Conservation (phyloP, 805 yeast genomes). For the Yueomyces sinensis region DNA sequence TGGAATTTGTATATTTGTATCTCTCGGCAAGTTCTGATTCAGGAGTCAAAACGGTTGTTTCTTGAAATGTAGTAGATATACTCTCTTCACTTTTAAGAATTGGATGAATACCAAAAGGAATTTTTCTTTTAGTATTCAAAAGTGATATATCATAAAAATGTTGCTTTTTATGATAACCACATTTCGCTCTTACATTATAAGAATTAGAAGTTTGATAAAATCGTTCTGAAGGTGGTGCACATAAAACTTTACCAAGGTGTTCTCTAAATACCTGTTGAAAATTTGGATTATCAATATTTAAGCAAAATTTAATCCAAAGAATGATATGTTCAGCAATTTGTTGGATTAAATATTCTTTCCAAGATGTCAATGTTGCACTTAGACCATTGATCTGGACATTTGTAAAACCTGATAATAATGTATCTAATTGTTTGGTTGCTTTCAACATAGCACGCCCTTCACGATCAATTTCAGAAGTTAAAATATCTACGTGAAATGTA, state of each 20-base stretch:
- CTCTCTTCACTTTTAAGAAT: neutral
- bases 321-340: constrained; percentile 32
- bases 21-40: neutral
- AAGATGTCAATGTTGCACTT: constrained; percentile 40
- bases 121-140: neutral
- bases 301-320: constrained; percentile 37
- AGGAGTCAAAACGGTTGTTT: neutral
- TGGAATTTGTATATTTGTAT: constrained; percentile 24
- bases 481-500: constrained; percentile 20
- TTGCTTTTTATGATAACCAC: neutral
- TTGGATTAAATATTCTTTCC: constrained; percentile 39
- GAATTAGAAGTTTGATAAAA: neutral
- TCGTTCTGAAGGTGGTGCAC: constrained; percentile 13
- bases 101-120: neutral
- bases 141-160: neutral
- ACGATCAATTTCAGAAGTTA: constrained; percentile 33
- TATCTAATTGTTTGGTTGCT: constrained; percentile 17
- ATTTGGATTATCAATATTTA: constrained; percentile 24
- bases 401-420: constrained; percentile 24
- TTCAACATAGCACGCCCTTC: constrained; percentile 39
- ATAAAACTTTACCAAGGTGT: constrained; percentile 33
- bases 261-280: constrained; percentile 30
- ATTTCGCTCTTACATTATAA: neutral
- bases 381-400: constrained; percentile 36
- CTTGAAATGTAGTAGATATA: neutral